These are phyloP conservation scores for Zoysia japonica DNA, from an alignment of 176 grass and related monocot species.

Conservation along the genomic window DNA sequence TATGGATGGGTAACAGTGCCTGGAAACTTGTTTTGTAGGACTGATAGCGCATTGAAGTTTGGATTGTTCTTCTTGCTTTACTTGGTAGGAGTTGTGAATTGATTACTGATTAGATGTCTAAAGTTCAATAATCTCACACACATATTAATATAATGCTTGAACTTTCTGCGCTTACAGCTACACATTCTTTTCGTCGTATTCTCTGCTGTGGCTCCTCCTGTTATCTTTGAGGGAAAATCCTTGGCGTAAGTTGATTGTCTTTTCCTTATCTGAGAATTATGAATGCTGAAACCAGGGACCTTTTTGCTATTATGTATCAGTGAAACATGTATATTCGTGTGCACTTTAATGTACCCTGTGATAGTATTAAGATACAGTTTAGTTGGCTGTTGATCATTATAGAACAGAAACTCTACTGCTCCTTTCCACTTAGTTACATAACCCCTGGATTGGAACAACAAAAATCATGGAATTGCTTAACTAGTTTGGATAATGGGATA, in stretches of 20 bases:
- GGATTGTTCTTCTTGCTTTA: constrained; percentile 98
- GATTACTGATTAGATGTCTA: constrained; percentile 23
- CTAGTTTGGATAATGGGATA: not conserved
- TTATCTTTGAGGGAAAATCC: constrained; percentile 96
- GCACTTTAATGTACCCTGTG: constrained; percentile 4
- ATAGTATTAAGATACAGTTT: not conserved
- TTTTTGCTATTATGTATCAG: constrained; percentile 22
- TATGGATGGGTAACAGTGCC: constrained; percentile 29
- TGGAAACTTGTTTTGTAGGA: constrained; percentile 64
- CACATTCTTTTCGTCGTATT: constrained; percentile 85
- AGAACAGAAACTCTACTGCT: not conserved
- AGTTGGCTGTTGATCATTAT: constrained; percentile 15
- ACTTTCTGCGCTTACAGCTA: constrained; percentile 49
- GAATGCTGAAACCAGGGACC: not conserved
- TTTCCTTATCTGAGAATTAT: constrained; percentile 2
- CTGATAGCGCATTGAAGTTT: constrained; percentile 92
- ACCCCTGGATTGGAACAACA: not conserved
- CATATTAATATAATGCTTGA: constrained; percentile 4
- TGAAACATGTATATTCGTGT: not conserved
- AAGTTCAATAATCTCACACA: not conserved
- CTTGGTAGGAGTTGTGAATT: constrained; percentile 50
- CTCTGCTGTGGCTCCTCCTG: constrained; percentile 91
- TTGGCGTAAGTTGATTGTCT: constrained; percentile 75
- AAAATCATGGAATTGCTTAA: not conserved
- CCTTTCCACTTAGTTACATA: constrained; percentile 1